These are phyloP conservation scores for Salix suchowensis DNA, from an alignment of 345 rosid genomes.

Conservation along the genomic window DNA sequence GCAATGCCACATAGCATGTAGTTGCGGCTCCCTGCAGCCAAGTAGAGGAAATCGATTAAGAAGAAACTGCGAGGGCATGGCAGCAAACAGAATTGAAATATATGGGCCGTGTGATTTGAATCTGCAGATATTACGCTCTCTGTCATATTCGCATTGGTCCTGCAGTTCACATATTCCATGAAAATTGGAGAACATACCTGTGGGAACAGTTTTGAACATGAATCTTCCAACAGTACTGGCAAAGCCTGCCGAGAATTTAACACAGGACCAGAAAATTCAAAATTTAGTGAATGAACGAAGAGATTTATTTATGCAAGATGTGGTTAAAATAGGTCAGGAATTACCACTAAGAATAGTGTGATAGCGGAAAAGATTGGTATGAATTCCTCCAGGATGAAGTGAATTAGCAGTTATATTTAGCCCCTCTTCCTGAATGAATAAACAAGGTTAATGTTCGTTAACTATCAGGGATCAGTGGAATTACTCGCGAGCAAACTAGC, in stretches of 20 bases:
- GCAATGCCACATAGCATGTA: slow-evolving; percentile 67
- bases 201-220: slow-evolving; percentile 38
- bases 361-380: slow-evolving; percentile 50
- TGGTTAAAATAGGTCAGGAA: neutral
- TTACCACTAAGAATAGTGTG: slow-evolving; percentile 39
- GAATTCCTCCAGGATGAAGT: slow-evolving; percentile 65
- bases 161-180: neutral
- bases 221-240: slow-evolving; percentile 28
- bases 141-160: neutral
- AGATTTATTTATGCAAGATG: neutral
- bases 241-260: slow-evolving; percentile 34
- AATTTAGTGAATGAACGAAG: neutral
- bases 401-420: slow-evolving; percentile 56
- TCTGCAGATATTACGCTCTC: neutral
- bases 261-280: neutral
- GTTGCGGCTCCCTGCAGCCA: slow-evolving; percentile 66
- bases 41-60: neutral
- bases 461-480: no score
- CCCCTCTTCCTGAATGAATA: slow-evolving; percentile 44
- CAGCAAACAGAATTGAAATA: neutral
- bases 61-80: neutral
- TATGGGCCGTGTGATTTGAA: neutral
- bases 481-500: no score
- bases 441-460: neutral
- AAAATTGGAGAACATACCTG: slow-evolving; percentile 33